Percentiles rank a stretch among this genome's conserved stretches.
Conservation (phyloP, 2,329 filamentous ascomycete species). For the Alternaria novae-zelandiae region DNA sequence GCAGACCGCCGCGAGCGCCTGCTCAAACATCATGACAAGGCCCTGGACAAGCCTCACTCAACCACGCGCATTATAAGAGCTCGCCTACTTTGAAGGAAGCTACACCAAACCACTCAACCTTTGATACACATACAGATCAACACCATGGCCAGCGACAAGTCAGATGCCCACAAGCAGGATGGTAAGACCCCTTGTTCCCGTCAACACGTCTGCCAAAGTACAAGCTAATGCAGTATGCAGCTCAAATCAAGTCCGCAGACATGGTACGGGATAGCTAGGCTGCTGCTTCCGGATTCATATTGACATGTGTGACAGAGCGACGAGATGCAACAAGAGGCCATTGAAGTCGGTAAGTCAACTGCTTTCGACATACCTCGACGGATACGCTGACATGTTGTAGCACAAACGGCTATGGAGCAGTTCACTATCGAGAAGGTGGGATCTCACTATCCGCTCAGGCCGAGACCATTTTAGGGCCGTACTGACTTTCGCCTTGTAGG, state of each 20-base stretch:
- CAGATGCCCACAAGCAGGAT: slow-evolving; percentile 62
- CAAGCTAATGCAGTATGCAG: slow-evolving; percentile 58
- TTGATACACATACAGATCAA: background rate
- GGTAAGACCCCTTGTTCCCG: slow-evolving; percentile 53
- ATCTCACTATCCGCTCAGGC: background rate
- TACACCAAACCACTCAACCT: background rate
- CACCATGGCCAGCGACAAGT: slow-evolving; percentile 62
- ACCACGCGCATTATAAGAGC: slow-evolving; percentile 8
- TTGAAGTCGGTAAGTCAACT: slow-evolving; percentile 82
- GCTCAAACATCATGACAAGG: slow-evolving; percentile 24
- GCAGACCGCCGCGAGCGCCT: slow-evolving; percentile 13
- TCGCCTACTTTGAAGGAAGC: background rate
- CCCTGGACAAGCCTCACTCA: slow-evolving; percentile 15
- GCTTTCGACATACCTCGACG: slow-evolving; percentile 7
- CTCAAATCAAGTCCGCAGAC: slow-evolving; percentile 96
- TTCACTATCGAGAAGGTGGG: slow-evolving; percentile 74
- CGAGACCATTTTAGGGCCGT: background rate
- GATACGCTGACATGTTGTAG: slow-evolving; percentile 52
- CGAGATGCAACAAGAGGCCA: slow-evolving; percentile 94
- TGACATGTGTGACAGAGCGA: slow-evolving; percentile 70
- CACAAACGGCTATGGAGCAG: slow-evolving; percentile 74
- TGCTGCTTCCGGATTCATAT: background rate
- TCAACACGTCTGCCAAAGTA: slow-evolving; percentile 11
- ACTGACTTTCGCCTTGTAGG: slow-evolving; percentile 60
- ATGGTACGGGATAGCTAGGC: slow-evolving; percentile 72